These are phyloP conservation scores for Centrapalus pauciflorus DNA, from an alignment of 129 eudicot genomes.

Conservation along the genomic window DNA sequence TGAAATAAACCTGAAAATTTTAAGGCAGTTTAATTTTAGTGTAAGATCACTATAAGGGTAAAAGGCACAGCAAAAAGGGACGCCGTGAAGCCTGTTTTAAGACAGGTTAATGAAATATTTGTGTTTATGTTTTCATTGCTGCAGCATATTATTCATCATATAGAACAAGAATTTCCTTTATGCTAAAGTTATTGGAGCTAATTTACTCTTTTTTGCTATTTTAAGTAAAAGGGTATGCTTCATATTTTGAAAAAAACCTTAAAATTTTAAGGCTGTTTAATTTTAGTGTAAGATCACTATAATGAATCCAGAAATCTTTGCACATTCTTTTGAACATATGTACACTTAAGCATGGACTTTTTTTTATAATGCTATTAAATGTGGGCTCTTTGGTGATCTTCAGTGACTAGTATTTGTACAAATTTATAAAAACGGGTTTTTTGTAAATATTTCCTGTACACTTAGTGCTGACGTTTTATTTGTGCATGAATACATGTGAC, in stretches of 20 bases:
- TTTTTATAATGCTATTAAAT: too few relatives aligned
- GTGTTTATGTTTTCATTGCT: not conserved
- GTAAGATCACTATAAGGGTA: slow-evolving; percentile 45
- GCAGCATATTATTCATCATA: not conserved
- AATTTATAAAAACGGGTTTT: too few relatives aligned
- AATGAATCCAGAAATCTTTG: too few relatives aligned
- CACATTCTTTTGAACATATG: too few relatives aligned
- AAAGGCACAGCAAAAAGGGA: slow-evolving; percentile 59
- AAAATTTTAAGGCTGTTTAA: not conserved
- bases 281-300: not conserved
- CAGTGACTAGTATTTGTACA: too few relatives aligned
- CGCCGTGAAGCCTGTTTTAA: slow-evolving; percentile 72
- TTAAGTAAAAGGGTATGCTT: not conserved
- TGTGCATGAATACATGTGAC: too few relatives aligned
- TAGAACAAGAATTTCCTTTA: not conserved
- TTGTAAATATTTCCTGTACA: too few relatives aligned
- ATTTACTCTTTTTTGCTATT: not conserved
- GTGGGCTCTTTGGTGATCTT: too few relatives aligned
- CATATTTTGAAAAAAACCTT: not conserved
- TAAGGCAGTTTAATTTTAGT: not conserved
- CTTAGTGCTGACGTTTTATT: too few relatives aligned
- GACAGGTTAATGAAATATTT: slow-evolving; percentile 47
- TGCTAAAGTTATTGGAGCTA: not conserved
- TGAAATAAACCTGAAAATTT: not conserved
- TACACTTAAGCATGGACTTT: too few relatives aligned